Base-by-base conservation (phyloP, 257 asterid genomes). In the Phtheirospermum japonicum region DNA sequence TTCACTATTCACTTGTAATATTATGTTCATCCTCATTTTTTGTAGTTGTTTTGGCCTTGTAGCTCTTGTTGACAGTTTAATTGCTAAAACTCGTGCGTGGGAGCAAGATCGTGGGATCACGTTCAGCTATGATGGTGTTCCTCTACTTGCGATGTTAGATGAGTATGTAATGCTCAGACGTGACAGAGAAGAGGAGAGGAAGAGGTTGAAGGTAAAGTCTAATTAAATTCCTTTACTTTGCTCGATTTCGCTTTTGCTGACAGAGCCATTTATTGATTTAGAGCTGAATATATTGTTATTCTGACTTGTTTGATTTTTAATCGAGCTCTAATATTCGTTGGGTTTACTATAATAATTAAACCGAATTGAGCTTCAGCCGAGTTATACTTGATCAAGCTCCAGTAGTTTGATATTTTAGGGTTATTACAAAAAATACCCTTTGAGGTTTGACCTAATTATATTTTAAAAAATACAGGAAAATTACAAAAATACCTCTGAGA, bases 81-180 rank as follows among this genome's bases (percentile, higher is more conserved):
- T 93, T 67, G 82, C 82, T 7, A 93, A 93, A 75, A 89, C 95
- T 30, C 90, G 86, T 66, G 82, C 92, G 34, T 93, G 99, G 99
- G 97, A 93, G 76, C 80, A 87, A 75, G 99, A 93, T 17, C 84
- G 85, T 10, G 96, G 80, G 49, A 62, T 83, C 20, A 74, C 94
- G 63, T 93, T 89, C 76, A 77, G 84, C 0, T 93, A 93, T 62
- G 99, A 93, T 64, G 99, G 96, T 31, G 97, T 93, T 67, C 96
- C 99, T 57, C 81, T 93, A n/a, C 99, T 93, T 50, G 97, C 99
- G 23, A 93, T 93, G 99, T 84, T 93, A 51, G 97, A 89, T 32
- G 97, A 93, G 77, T 93, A 93, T 66, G 85, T 79, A 71, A 83
- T 89, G 96, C 96, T 93, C 72, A 79, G 99, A 71, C 96, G 82